phyloP scores from a whole-genome alignment of 106 monocot genomes.

The Phalaenopsis equestris region DNA sequence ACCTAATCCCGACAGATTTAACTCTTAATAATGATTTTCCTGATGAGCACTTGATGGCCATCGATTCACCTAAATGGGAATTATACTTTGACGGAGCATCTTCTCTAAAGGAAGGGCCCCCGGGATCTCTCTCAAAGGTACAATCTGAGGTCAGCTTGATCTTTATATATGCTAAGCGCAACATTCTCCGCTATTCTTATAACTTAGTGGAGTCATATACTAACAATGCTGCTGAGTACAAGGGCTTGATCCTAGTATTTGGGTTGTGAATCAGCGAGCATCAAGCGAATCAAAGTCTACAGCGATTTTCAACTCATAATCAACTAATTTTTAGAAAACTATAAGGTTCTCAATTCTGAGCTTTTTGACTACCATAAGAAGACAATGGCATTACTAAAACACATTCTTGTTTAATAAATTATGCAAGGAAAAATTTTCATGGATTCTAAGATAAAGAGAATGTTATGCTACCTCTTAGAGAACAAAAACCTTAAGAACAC shows the following conservation, averaged over 20 bases:
- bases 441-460: too few species aligned
- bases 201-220: neutral
- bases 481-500: too few species aligned
- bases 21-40: neutral
- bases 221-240: constrained; percentile 11
- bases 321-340: too few species aligned
- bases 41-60: neutral
- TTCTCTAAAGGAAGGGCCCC: neutral
- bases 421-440: too few species aligned
- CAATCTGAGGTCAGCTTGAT: neutral
- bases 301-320: neutral
- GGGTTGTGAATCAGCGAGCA: too few species aligned
- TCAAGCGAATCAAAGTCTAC: neutral
- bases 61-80: neutral
- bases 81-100: constrained; percentile 10
- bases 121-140: neutral
- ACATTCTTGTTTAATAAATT: too few species aligned
- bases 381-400: too few species aligned
- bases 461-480: too few species aligned
- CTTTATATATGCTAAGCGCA: neutral
- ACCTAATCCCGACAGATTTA: neutral
- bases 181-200: neutral
- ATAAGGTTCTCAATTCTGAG: too few species aligned
- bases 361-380: too few species aligned
- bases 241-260: neutral